phyloP scores from a whole-genome alignment of 2,329 filamentous ascomycete genomes.

The Xylariaceae sp. region DNA sequence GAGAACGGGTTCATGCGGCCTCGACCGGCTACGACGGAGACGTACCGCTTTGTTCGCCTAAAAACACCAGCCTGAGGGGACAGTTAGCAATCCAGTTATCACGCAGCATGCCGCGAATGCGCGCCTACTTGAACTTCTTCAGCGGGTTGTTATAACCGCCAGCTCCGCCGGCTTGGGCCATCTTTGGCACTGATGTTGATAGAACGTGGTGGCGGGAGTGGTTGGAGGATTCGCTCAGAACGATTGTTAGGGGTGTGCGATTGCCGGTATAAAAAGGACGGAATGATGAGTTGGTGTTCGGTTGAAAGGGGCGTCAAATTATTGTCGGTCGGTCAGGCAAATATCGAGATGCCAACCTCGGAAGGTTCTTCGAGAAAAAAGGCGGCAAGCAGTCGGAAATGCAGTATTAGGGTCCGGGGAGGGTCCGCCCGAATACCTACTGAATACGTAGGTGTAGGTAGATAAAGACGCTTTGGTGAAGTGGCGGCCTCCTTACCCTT shows the following conservation, averaged over 20 bases:
- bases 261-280: constrained; percentile 4
- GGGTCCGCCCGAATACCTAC: neutral
- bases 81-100: constrained; percentile 12
- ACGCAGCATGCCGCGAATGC: constrained; percentile 17
- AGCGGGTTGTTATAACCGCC: constrained; percentile 96
- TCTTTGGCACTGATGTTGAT: constrained; percentile 40
- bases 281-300: constrained; percentile 1
- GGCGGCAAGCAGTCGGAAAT: constrained; percentile 1
- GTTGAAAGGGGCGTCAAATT: constrained; percentile 3
- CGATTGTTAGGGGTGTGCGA: neutral
- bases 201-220: neutral
- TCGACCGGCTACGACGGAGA: constrained; percentile 11
- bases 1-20: neutral
- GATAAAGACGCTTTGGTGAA: constrained; percentile 2
- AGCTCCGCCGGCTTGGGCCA: constrained; percentile 65
- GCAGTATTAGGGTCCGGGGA: constrained; percentile 4
- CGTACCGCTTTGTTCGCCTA: constrained; percentile 97
- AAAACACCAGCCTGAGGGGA: constrained; percentile 76
- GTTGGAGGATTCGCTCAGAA: neutral
- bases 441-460: neutral
- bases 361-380: neutral
- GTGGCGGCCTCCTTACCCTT: constrained; percentile 6
- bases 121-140: constrained; percentile 99
- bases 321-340: neutral
- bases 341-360: neutral